phyloP scores from a whole-genome alignment of 225 moss, liverwort and hornwort species.

The Anthoceros angustus region DNA sequence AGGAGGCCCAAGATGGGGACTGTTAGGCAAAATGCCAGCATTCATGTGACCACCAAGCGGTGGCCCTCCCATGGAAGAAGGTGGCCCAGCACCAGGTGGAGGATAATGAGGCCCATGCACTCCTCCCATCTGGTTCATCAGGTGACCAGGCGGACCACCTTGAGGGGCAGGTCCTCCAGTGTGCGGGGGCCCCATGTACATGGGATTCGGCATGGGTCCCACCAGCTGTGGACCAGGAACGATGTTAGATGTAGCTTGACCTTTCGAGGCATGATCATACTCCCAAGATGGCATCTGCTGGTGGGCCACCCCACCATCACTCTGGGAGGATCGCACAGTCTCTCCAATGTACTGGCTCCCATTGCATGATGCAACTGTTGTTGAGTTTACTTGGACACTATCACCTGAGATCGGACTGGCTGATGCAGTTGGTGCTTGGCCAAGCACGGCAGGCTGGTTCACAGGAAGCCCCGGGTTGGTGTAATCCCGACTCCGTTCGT shows the following conservation, averaged over 20 bases:
- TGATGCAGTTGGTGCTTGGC: slow-evolving; percentile 52
- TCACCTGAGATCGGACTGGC: slow-evolving; percentile 33
- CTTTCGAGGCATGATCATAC: slow-evolving; percentile 49
- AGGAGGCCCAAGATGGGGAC: slow-evolving; percentile 47
- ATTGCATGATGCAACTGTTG: slow-evolving; percentile 47
- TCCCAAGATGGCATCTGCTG: slow-evolving; percentile 75
- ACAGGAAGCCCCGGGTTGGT: slow-evolving; percentile 81
- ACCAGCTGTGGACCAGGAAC: slow-evolving; percentile 14
- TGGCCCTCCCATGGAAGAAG: slow-evolving; percentile 38
- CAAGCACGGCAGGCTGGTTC: slow-evolving; percentile 75
- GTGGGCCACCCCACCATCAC: slow-evolving; percentile 44
- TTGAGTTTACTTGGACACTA: slow-evolving; percentile 35
- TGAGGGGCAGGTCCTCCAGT: slow-evolving; percentile 37
- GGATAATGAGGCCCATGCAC: slow-evolving; percentile 33
- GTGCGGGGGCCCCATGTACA: slow-evolving; percentile 40
- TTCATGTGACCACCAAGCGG: slow-evolving; percentile 49
- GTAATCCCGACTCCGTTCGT: slow-evolving; percentile 93
- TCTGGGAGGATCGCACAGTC: slow-evolving; percentile 57
- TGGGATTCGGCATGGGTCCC: slow-evolving; percentile 50
- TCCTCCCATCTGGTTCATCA: slow-evolving; percentile 30
- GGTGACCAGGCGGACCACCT: slow-evolving; percentile 39
- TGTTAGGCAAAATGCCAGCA: slow-evolving; percentile 52
- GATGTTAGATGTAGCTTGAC: slow-evolving; percentile 16
- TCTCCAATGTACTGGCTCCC: slow-evolving; percentile 32
- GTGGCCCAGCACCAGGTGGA: slow-evolving; percentile 44